A percentile compares a stretch with the other conserved stretches of the same genome.
phyloP scores from a whole-genome alignment of 2,329 filamentous ascomycete genomes.

The Verticillium alfalfae region DNA sequence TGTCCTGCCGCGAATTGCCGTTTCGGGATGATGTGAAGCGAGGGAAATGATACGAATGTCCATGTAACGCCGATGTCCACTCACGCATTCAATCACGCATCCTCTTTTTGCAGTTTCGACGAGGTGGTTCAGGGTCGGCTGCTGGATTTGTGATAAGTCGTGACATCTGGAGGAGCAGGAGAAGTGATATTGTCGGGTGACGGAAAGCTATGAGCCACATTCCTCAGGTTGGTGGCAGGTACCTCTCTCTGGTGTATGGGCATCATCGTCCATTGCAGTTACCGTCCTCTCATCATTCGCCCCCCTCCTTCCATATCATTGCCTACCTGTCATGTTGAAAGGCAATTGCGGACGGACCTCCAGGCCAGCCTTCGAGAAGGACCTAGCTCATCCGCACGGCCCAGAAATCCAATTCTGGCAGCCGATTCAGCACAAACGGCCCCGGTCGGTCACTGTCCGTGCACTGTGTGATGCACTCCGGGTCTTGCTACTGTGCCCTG shows the following conservation, averaged over 20 bases:
- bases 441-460: not conserved
- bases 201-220: no score
- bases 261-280: no score
- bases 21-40: no score
- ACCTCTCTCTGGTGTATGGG: not conserved
- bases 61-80: no score
- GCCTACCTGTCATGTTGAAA: no score
- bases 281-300: not conserved
- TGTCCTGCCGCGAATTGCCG: not conserved
- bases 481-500: not conserved
- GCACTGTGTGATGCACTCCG: not conserved
- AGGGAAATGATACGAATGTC: no score
- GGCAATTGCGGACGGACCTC: not conserved
- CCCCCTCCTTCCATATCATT: not conserved
- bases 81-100: no score
- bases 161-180: no score
- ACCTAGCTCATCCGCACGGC: not conserved
- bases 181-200: no score
- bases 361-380: not conserved
- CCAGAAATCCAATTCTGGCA: not conserved
- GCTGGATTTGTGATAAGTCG: no score
- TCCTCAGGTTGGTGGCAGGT: not conserved
- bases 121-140: no score
- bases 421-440: not conserved
- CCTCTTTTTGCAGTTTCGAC: no score